Conservation (phyloP, 306 rosid species). For the Boehmeria nivea region DNA sequence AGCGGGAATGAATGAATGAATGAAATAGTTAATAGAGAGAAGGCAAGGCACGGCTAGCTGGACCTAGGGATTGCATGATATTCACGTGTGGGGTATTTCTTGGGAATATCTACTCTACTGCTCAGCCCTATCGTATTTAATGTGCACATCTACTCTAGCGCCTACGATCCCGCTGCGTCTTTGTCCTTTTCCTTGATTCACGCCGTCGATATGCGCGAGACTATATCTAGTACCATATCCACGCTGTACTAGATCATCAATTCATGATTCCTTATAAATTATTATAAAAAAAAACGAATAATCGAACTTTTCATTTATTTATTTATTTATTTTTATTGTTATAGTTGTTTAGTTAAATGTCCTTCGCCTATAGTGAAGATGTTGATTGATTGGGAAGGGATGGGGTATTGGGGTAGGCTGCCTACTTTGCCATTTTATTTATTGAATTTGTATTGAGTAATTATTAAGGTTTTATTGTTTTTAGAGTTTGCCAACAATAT, state of each 20-base stretch:
- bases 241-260: neutral
- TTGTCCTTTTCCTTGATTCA: constrained; percentile 18
- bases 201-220: constrained; percentile 20
- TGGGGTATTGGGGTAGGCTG: constrained; percentile 7
- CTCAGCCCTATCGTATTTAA: constrained; percentile 4
- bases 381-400: constrained; percentile 1
- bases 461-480: neutral
- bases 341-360: no score
- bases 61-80: constrained; percentile 16
- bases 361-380: no score
- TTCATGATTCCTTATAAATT: no score
- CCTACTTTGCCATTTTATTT: neutral
- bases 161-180: constrained; percentile 20
- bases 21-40: constrained; percentile 5
- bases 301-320: neutral
- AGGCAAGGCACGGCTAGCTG: no score
- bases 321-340: neutral
- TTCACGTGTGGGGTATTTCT: constrained; percentile 44
- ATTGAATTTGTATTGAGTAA: neutral
- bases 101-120: constrained; percentile 8
- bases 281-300: neutral
- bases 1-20: neutral
- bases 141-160: constrained; percentile 8
- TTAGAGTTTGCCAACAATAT: neutral
- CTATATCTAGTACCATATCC: neutral